Evolutionary conservation across 2,329 filamentous ascomycete species (phyloP).

Genomic region (Leptoxyphium fumago): DNA sequence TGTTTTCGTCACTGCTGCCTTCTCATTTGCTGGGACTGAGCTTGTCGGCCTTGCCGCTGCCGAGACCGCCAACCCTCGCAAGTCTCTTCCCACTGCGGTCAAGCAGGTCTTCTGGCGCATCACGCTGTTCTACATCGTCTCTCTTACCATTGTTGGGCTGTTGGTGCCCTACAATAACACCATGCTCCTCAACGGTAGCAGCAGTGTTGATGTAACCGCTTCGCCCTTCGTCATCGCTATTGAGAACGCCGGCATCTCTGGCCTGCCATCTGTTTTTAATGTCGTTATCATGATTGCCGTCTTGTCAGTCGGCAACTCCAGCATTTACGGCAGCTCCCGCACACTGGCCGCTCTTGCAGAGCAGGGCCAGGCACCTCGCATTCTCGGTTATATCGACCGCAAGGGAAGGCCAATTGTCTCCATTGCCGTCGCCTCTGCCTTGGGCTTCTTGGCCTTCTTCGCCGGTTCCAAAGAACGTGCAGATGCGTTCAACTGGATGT

Average conservation of each 20-base stretch:
- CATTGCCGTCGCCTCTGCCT: constrained; percentile 48
- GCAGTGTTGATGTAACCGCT: constrained; percentile 25
- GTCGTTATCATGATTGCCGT: constrained; percentile 49
- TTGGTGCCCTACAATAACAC: constrained; percentile 18
- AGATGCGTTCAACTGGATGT: constrained; percentile 64
- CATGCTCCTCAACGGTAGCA: constrained; percentile 20
- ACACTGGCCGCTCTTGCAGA: constrained; percentile 77
- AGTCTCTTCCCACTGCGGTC: constrained; percentile 23
- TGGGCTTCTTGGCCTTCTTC: constrained; percentile 68
- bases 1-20: constrained; percentile 49
- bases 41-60: constrained; percentile 43
- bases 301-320: constrained; percentile 44
- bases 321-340: constrained; percentile 49
- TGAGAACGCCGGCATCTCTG: constrained; percentile 43
- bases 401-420: constrained; percentile 73
- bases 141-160: constrained; percentile 19
- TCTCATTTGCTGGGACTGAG: constrained; percentile 50
- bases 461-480: constrained; percentile 47
- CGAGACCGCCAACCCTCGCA: constrained; percentile 37
- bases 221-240: constrained; percentile 55
- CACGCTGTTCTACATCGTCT: constrained; percentile 20
- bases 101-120: constrained; percentile 24
- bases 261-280: constrained; percentile 52
- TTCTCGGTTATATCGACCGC: constrained; percentile 51
- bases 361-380: constrained; percentile 44